These are phyloP conservation scores for Ceratocystiopsis minuta DNA, from an alignment of 2,329 filamentous ascomycete species.

Conservation along the genomic window DNA sequence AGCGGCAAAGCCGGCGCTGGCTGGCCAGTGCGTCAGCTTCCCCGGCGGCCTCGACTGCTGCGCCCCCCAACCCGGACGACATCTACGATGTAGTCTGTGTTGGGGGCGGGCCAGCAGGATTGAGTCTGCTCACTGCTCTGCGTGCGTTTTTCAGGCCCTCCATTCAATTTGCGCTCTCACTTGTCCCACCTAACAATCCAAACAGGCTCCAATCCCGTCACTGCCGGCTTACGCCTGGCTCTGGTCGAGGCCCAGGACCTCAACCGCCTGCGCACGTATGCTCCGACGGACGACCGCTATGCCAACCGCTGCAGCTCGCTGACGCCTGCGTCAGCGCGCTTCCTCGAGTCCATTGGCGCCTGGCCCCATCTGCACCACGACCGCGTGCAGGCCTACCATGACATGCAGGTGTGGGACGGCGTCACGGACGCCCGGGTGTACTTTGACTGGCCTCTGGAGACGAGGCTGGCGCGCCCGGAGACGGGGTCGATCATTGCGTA, in stretches of 20 bases:
- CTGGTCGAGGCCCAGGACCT: constrained; percentile 85
- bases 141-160: too few relatives aligned
- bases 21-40: neutral
- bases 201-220: constrained; percentile 55
- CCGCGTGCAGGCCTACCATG: constrained; percentile 72
- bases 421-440: constrained; percentile 72
- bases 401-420: constrained; percentile 98
- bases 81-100: constrained; percentile 90
- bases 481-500: constrained; percentile 57
- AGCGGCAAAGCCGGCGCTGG: constrained; percentile 19
- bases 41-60: constrained; percentile 9
- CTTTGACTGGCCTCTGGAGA: constrained; percentile 53
- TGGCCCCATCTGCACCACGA: constrained; percentile 59
- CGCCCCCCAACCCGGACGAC: constrained; percentile 32
- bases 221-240: constrained; percentile 63
- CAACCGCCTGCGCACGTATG: constrained; percentile 46
- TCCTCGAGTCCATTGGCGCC: constrained; percentile 66
- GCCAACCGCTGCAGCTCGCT: constrained; percentile 94
- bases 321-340: constrained; percentile 72
- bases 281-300: constrained; percentile 48
- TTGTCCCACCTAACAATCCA: too few relatives aligned
- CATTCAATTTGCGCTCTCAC: too few relatives aligned
- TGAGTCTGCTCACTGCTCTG: constrained; percentile 63
- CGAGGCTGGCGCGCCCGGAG: constrained; percentile 14
- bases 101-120: constrained; percentile 72